Evolutionary conservation across 768 basidiomycete species (phyloP), one percentile per base, ranked within the genome.

Genomic region (Lentinula boryana): DNA sequence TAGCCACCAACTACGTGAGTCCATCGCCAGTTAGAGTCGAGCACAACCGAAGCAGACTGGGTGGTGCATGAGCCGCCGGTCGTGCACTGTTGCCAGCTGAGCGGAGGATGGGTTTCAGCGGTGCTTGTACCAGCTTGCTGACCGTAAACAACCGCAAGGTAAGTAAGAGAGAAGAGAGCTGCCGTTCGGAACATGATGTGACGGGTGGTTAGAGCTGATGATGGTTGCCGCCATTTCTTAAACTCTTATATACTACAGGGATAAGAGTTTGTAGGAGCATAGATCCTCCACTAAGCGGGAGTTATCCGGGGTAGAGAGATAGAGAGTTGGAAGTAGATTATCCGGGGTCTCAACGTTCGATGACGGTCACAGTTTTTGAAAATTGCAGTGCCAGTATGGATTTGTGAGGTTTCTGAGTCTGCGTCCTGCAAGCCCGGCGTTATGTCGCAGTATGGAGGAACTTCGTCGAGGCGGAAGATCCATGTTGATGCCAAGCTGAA

Each of bases 11-110:
- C 71, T 65, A 66, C 68, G 67, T 80, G 78, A 7, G 76, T 65
- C 79, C 79, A 82, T 54, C 81, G 76, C 78, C 78, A 83, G 73
- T 82, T 81, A 60, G 78, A 63, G 67, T 81, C 81, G 70, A 82
- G 71, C 7, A 76, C 75, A 66, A 81, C 69, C 40, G 62, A 60
- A 44, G 66, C 62, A n/a, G 61, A 60, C 56, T 68, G 66, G 18
- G 69, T 69, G 23, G 68, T 70, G 71, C 76, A 76, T 35, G 68
- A 67, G 44, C 76, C 73, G 16, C 63, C 57, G n/a, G 67, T 63
- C 23, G 76, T 72, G 68, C 79, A 80, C 52, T 69, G 65, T 63
- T 76, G 71, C 64, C 69, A 71, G 53, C 71, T 66, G 40, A 81
- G 71, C 15, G 64, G 41, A 38, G 80, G 79, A 69, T 80, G 78